These are phyloP conservation scores for Oxytropis ochrocephala DNA, from an alignment of 306 rosid species.

Conservation along the genomic window DNA sequence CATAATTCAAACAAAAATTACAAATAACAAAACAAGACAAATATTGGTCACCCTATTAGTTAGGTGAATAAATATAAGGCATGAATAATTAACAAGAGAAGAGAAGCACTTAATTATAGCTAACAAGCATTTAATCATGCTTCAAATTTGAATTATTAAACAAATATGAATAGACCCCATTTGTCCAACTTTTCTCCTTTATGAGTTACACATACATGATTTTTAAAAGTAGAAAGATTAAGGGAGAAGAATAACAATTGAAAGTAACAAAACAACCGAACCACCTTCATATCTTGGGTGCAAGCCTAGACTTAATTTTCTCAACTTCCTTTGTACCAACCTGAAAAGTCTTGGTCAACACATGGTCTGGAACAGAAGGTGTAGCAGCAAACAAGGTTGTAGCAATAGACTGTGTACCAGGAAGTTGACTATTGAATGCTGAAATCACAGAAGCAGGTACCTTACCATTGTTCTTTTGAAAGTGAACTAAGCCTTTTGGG, in stretches of 20 bases:
- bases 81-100: background rate
- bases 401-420: slow-evolving; percentile 66
- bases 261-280: background rate
- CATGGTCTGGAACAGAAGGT: slow-evolving; percentile 64
- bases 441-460: slow-evolving; percentile 58
- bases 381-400: slow-evolving; percentile 53
- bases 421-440: slow-evolving; percentile 81
- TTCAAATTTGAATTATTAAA: slow-evolving; percentile 5
- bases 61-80: background rate
- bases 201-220: background rate
- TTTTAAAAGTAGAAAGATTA: background rate
- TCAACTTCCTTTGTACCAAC: slow-evolving; percentile 55
- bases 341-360: slow-evolving; percentile 60
- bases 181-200: background rate
- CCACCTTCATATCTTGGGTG: slow-evolving; percentile 38
- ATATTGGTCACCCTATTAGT: too few species aligned
- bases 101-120: background rate
- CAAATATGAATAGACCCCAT: background rate
- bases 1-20: too few species aligned
- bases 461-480: slow-evolving; percentile 73
- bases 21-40: too few species aligned
- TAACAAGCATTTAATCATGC: background rate
- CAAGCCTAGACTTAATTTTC: slow-evolving; percentile 65
- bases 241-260: background rate
- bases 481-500: slow-evolving; percentile 76